Evolutionary conservation across 2,329 filamentous ascomycete genomes (phyloP), one percentile per base, ranked within the genome.

Genomic region (Aspergillus candidus): DNA sequence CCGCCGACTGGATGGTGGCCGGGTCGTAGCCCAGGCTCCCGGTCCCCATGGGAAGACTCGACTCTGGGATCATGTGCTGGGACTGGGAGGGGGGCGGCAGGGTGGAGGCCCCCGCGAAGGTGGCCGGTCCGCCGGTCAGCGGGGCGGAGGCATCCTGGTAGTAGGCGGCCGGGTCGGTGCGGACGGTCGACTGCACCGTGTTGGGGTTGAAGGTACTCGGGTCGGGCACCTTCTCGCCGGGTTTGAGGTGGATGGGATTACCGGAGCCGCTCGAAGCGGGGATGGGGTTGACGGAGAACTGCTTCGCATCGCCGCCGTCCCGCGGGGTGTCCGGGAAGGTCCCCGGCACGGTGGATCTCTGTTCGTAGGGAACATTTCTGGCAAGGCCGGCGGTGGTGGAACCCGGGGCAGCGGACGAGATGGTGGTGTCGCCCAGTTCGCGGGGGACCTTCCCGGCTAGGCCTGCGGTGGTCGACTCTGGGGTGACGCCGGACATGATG

Each of bases 121-220:
- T 40, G 10, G 40, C 12, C 32, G 44, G 40, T 6, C 40, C 66
- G 17, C 72, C 69, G n/a, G 70, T 66, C 11, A 75, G 60, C 30
- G 65, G 58, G 31, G 65, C 51, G 58, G 70, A 72, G 45, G 82
- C 77, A 51, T 83, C 82, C 66, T 86, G 86, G 65, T 94, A 84
- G 67, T 96, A 97, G 1, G 88, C 91, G 55, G 82, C 86, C 65
- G 88, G 78, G 64, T 96, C 90, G 14, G 87, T 78, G 59, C 71
- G 74, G 31, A 73, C 75, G 18, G 73, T 78, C 52, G 77, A 80
- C 34, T 83, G 80, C 59, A 95, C 78, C 40, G 88, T 83, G 65
- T 86, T 85, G 40, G 76, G 67, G 38, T 81, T 82, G 55, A 89
- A 60, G 18, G 77, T 76, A 64, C 71, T 77, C 18, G 76, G 66